These are phyloP conservation scores for Angomonas deanei DNA, from an alignment of 208 protist genomes.

Conservation along the genomic window DNA sequence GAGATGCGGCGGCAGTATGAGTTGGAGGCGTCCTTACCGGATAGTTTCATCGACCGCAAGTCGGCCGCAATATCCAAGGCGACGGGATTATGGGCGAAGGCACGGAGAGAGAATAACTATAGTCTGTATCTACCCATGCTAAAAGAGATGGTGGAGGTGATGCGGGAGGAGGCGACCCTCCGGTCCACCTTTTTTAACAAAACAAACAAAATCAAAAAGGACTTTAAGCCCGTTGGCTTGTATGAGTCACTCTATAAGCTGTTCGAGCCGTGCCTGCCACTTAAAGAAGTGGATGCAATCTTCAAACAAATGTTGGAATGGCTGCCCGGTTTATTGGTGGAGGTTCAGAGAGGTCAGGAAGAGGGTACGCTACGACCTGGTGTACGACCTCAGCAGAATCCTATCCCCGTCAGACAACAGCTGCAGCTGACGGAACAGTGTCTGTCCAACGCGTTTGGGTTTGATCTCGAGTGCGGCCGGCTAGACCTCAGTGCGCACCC, in stretches of 20 bases:
- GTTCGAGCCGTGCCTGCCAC: constrained; percentile 62
- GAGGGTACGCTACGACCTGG: neutral
- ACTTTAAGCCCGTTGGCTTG: neutral
- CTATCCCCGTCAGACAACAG: constrained; percentile 36
- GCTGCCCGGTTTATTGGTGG: constrained; percentile 49
- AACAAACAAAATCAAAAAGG: constrained; percentile 12
- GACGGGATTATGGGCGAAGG: constrained; percentile 28
- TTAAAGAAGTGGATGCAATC: constrained; percentile 29
- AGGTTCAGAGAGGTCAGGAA: constrained; percentile 41
- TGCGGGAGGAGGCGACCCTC: constrained; percentile 31
- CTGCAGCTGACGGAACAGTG: constrained; percentile 18
- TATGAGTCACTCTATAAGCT: constrained; percentile 59
- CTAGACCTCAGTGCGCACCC: constrained; percentile 71
- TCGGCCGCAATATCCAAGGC: constrained; percentile 21
- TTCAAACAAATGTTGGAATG: constrained; percentile 57
- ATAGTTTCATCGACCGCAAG: constrained; percentile 32
- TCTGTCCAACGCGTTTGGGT: constrained; percentile 52
- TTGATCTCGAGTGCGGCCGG: constrained; percentile 67
- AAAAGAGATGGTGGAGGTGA: constrained; percentile 34
- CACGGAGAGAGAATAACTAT: constrained; percentile 46
- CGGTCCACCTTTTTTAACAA: too few relatives aligned
- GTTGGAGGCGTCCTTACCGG: constrained; percentile 23
- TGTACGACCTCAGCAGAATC: constrained; percentile 2
- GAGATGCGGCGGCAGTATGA: constrained; percentile 33
- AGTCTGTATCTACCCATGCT: constrained; percentile 30